Evolutionary conservation across 1,284 basidiomycete species (phyloP), one percentile per base, ranked within the genome.

Genomic region (Ustilago loliicola): DNA sequence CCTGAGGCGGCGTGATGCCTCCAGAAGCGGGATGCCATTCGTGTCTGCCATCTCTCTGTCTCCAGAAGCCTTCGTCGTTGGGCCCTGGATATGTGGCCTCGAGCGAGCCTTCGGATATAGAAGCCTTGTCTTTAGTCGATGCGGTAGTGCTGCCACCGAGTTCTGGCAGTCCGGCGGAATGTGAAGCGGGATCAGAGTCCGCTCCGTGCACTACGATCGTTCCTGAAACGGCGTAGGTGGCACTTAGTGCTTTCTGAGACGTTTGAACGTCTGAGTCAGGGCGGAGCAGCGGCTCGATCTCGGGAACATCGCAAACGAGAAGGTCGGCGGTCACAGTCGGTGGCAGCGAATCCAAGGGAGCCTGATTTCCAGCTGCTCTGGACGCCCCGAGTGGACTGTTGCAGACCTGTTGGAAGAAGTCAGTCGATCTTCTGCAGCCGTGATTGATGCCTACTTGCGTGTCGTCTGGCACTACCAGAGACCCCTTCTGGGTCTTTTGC

Each of bases 331-430:
- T 61, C 3, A 66, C 61, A 1, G 27, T 36, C 15, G 68, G 62
- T 8, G 23, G 29, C 11, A 38, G 34, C n/a, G 17, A 9, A 15
- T 29, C 60, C 11, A 60, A 23, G 0, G 40, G 11, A 23, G 2
- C 3, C 10, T 34, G 36, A 11, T 19, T 25, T 4, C n/a, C 58
- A 4, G 21, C 19, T 5, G 23, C 29, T 45, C 6, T 48, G 3
- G 68, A 34, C 7, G 48, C 38, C 5, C 27, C 25, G 3, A 42
- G 38, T 0, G 63, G 63, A 32, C 42, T 56, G 42, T 36, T 61
- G 62, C 79, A 80, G 19, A 80, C 66, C 29, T 72, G 58, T 6
- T 62, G 69, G 29, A 80, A 64, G 42, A 80, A 74, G 64, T 77
- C 71, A n/a, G 66, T 68, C 2, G 79, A 63, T 13, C 79, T 62